A percentile compares a stretch with the other conserved stretches of the same genome.
These are phyloP conservation scores for Phascolomyces articulosus DNA, from an alignment of 371 early-diverging fungal genomes.

Conservation along the genomic window DNA sequence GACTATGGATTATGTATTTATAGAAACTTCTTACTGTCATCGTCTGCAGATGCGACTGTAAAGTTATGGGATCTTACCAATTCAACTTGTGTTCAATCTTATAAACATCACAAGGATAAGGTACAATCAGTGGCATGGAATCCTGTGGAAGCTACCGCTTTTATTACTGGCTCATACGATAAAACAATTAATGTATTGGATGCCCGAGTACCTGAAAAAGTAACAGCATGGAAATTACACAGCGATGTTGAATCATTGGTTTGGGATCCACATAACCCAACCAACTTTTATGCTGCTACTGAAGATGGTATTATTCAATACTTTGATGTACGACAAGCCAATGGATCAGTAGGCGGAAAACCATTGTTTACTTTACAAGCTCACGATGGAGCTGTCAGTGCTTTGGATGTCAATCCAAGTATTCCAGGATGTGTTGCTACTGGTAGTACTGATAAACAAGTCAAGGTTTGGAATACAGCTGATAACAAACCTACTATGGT, in stretches of 20 bases:
- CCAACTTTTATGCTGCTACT: constrained; percentile 78
- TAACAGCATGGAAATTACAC: constrained; percentile 64
- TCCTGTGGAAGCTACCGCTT: constrained; percentile 82
- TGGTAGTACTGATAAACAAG: constrained; percentile 86
- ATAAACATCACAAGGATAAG: constrained; percentile 86
- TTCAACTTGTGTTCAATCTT: constrained; percentile 73
- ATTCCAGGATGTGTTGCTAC: constrained; percentile 86
- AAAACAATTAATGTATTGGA: constrained; percentile 84
- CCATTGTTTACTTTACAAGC: constrained; percentile 91
- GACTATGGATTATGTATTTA: too few species aligned
- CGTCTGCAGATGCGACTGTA: constrained; percentile 95
- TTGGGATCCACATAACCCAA: constrained; percentile 87
- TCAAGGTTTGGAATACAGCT: constrained; percentile 92
- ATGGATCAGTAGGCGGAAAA: constrained; percentile 39
- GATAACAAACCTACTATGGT: constrained; percentile 78
- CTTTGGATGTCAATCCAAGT: constrained; percentile 81
- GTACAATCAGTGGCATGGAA: constrained; percentile 92
- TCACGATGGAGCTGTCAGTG: constrained; percentile 88
- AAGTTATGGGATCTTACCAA: constrained; percentile 94
- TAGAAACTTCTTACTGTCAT: constrained; percentile 85
- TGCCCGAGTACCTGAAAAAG: constrained; percentile 76
- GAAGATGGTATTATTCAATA: constrained; percentile 90
- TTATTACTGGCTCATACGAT: constrained; percentile 91
- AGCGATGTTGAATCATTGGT: constrained; percentile 90
- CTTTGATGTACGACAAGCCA: constrained; percentile 77